A percentile compares a stretch with the other conserved stretches of the same genome.
phyloP scores from a whole-genome alignment of 2,329 filamentous ascomycete species.

The Fusarium equiseti region DNA sequence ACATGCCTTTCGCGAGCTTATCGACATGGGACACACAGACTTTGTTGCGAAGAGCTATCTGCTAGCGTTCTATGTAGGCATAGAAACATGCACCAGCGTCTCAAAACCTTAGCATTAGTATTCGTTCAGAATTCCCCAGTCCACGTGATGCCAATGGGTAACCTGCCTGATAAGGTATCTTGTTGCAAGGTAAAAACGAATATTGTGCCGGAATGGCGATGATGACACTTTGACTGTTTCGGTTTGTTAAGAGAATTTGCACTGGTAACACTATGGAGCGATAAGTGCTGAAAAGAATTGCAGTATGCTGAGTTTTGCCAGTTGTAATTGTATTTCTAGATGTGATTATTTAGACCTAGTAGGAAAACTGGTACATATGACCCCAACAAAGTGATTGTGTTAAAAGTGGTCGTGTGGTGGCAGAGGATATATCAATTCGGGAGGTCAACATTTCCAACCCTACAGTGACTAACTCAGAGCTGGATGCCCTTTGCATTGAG shows the following conservation, averaged over 20 bases:
- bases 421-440: background rate
- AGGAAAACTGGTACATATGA: too few relatives aligned
- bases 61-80: background rate
- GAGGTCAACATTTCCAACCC: background rate
- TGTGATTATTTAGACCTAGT: too few relatives aligned
- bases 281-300: too few relatives aligned
- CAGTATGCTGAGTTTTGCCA: too few relatives aligned
- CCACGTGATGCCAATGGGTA: rapidly evolving
- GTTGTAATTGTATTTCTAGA: too few relatives aligned
- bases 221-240: rapidly evolving
- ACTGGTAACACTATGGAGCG: rapidly evolving
- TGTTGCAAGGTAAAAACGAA: rapidly evolving
- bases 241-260: too few relatives aligned
- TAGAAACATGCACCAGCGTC: background rate
- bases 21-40: background rate
- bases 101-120: background rate
- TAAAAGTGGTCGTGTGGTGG: background rate
- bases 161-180: rapidly evolving
- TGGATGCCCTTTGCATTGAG: background rate
- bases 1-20: background rate
- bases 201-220: rapidly evolving
- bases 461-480: background rate
- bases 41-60: background rate
- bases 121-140: background rate
- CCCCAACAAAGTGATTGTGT: too few relatives aligned